Base-by-base conservation (phyloP, 352 stramenopile species). In the Thalassiosira mediterranea region DNA sequence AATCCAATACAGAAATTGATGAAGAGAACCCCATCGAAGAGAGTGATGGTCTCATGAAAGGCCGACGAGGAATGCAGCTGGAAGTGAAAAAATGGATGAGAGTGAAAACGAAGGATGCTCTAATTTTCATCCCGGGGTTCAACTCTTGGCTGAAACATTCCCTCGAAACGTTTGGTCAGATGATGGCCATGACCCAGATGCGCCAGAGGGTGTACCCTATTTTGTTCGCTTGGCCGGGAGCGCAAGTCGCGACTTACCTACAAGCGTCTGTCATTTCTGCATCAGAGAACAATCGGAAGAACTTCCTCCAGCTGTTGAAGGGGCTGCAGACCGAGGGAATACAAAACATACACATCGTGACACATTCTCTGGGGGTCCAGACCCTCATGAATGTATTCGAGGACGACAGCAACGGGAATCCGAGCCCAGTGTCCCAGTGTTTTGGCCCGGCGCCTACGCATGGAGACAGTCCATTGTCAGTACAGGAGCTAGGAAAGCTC, bases 81-180 rank as follows among this genome's bases (percentile, higher is more conserved):
- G n/a, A 64, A 31, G 52, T 77, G 17, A 56, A 67, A 0, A 59
- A 68, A 11, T 82, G 73, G 73, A 51, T 25, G 13, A 15, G 21
- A 13, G 37, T 47, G 2, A 21, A 52, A n/a, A 40, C 21, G 21
- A 79, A 76, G 29, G 81, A 87, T 47, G 81, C 73, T 19, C 57
- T 89, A 4, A 72, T 89, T 29, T 89, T 84, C 48, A 15, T 87
- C 17, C 78, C 78, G 11, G 81, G 81, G 4, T 89, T 81, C 51
- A 89, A 89, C 47, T 83, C 40, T 1, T 73, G 42, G 15, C 19
- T 84, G 11, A 68, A 85, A 15, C 17, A 72, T 37, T 65, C 52
- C 23, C 21, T 77, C 2, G 54, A 87, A 48, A 71, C 32, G 15
- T 71, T 89, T 25, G 81, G 81, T 3, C 81, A 89, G 53, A 60